Conservation (phyloP, 2,329 filamentous ascomycete species). For the Pseudocercospora vitis region DNA sequence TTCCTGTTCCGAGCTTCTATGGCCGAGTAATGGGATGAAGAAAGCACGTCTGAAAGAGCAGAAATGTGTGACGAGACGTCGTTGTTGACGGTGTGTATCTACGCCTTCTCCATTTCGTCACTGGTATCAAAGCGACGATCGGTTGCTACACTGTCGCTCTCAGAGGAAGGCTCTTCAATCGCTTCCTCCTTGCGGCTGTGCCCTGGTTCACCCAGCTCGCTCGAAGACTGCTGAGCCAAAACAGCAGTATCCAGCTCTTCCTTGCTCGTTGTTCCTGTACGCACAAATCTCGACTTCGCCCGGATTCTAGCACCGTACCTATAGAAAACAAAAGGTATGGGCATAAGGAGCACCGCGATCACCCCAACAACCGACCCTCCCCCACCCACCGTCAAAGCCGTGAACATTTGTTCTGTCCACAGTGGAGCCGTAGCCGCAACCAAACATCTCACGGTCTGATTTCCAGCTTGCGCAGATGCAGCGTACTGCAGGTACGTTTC, state of each 20-base stretch:
- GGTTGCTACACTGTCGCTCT: slow-evolving; percentile 1
- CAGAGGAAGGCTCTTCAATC: slow-evolving; percentile 10
- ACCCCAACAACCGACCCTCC: slow-evolving; percentile 48
- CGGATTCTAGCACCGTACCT: slow-evolving; percentile 16
- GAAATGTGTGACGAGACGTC: too few relatives aligned
- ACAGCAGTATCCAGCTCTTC: background rate
- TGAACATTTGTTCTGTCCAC: slow-evolving; percentile 38
- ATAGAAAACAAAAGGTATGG: slow-evolving; percentile 30
- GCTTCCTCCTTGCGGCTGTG: slow-evolving; percentile 11
- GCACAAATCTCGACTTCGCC: slow-evolving; percentile 14
- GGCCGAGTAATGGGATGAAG: too few relatives aligned
- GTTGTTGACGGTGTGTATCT: too few relatives aligned
- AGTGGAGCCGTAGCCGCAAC: slow-evolving; percentile 36
- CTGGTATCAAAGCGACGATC: slow-evolving; percentile 6
- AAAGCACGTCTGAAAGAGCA: too few relatives aligned
- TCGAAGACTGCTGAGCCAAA: background rate
- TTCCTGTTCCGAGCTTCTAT: too few relatives aligned
- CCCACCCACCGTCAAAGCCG: slow-evolving; percentile 35
- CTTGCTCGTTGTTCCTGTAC: slow-evolving; percentile 1
- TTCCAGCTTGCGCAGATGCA: slow-evolving; percentile 34
- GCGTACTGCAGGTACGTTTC: slow-evolving; percentile 50
- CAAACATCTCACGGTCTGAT: slow-evolving; percentile 8
- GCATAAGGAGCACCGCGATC: slow-evolving; percentile 39
- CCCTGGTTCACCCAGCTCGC: background rate
- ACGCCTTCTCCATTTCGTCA: slow-evolving; percentile 10